Percentiles rank a stretch among this genome's conserved stretches.
These are phyloP conservation scores for Mycena latifolia DNA, from an alignment of 768 basidiomycete species.

Conservation along the genomic window DNA sequence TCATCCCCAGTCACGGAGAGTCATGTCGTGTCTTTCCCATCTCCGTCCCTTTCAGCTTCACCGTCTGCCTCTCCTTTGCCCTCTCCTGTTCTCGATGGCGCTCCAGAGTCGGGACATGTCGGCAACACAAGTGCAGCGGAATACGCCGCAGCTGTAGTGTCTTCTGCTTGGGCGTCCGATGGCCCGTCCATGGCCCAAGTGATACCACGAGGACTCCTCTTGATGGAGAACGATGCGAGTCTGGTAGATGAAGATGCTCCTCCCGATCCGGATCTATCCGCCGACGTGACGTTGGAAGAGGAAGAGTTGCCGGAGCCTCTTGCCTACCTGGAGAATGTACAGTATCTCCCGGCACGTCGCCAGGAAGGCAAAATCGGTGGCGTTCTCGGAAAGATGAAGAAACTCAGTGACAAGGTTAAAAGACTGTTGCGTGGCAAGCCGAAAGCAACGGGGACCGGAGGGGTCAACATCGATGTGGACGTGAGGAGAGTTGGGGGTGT, in stretches of 20 bases:
- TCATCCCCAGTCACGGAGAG: constrained; percentile 18
- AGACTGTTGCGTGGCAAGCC: constrained; percentile 38
- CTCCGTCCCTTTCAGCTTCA: constrained; percentile 31
- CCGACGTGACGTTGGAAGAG: constrained; percentile 6
- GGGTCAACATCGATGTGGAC: constrained; percentile 29
- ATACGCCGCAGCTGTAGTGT: constrained; percentile 50
- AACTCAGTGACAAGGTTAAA: constrained; percentile 44
- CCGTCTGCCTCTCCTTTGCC: constrained; percentile 36
- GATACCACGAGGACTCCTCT: constrained; percentile 21
- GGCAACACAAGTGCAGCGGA: constrained; percentile 43
- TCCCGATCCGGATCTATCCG: constrained; percentile 8
- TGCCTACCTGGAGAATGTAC: constrained; percentile 13
- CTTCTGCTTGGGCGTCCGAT: constrained; percentile 47
- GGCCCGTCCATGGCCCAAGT: constrained; percentile 28
- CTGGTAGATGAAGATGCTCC: neutral
- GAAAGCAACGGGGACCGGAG: constrained; percentile 11
- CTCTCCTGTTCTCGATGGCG: constrained; percentile 34
- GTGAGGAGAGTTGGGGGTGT: constrained; percentile 22
- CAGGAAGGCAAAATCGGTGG: constrained; percentile 21
- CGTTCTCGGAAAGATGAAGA: constrained; percentile 41
- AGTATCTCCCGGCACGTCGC: constrained; percentile 7
- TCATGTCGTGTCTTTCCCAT: constrained; percentile 36
- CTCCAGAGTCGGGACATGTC: constrained; percentile 17
- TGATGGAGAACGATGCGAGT: constrained; percentile 1
- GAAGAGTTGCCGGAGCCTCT: constrained; percentile 6